Conservation (phyloP, 495 filamentous ascomycete genomes). For the Trichocladium antarcticum region DNA sequence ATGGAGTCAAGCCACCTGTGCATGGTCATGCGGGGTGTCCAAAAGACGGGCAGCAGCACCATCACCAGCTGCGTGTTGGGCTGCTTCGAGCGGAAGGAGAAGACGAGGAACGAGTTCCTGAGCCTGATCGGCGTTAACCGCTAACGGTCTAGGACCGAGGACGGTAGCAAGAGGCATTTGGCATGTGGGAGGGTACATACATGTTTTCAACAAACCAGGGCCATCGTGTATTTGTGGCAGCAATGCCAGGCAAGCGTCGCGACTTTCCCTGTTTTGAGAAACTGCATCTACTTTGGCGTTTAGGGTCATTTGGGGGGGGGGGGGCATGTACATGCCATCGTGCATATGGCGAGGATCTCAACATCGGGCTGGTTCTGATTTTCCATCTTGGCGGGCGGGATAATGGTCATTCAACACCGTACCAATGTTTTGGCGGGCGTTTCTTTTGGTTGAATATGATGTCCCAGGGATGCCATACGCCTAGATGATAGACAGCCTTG, state of each 20-base stretch:
- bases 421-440: background rate
- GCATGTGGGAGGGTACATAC: background rate
- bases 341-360: conserved; percentile 19
- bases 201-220: conserved; percentile 17
- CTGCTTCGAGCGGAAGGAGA: conserved; percentile 81
- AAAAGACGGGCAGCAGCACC: conserved; percentile 78
- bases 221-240: conserved; percentile 6
- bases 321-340: background rate
- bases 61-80: conserved; percentile 95
- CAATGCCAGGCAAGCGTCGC: conserved; percentile 3
- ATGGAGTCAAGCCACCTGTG: conserved; percentile 98
- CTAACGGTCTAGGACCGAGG: background rate
- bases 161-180: background rate
- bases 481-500: background rate
- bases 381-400: background rate
- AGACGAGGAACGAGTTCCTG: conserved; percentile 89
- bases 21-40: conserved; percentile 93
- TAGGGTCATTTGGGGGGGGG: background rate
- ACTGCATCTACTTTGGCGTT: conserved; percentile 21
- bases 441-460: background rate
- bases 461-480: background rate
- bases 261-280: background rate
- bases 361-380: conserved; percentile 21
- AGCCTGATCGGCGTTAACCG: conserved; percentile 57
- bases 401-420: conserved; percentile 20